These are phyloP conservation scores for Aspergillus transmontanensis DNA, from an alignment of 2,329 filamentous ascomycete genomes.

Conservation along the genomic window DNA sequence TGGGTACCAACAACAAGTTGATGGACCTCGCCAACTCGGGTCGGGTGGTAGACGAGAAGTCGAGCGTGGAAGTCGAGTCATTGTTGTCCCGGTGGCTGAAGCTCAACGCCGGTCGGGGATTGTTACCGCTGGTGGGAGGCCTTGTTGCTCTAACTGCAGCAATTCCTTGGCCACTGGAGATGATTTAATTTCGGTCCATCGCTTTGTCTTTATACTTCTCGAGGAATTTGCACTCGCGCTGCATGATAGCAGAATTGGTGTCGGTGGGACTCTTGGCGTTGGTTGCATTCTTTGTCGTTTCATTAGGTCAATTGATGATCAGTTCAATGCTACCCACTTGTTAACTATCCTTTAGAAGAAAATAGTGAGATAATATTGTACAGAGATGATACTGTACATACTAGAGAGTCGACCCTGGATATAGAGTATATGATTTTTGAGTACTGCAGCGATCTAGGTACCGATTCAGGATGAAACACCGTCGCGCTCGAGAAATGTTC, in stretches of 20 bases:
- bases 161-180: conserved; percentile 7
- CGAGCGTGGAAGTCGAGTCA: conserved; percentile 15
- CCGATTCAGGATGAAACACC: background rate
- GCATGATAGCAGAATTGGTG: background rate
- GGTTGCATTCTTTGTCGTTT: background rate
- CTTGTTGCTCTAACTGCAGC: conserved; percentile 19
- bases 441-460: background rate
- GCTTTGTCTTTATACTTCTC: background rate
- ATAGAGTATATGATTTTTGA: background rate
- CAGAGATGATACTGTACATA: background rate
- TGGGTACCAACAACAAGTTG: conserved; percentile 30
- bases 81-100: conserved; percentile 15
- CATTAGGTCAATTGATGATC: background rate
- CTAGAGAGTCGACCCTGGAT: background rate
- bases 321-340: no score
- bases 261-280: background rate
- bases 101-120: conserved; percentile 17
- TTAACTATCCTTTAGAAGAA: no score
- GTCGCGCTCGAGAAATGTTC: background rate
- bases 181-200: background rate
- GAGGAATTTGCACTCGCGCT: background rate
- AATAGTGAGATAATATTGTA: no score
- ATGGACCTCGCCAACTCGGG: conserved; percentile 20
- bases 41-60: conserved; percentile 13
- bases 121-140: conserved; percentile 17